Percentiles rank a stretch among this genome's conserved stretches.
Evolutionary conservation across 2,329 filamentous ascomycete genomes (phyloP).

Genomic region (Xylaria sp.): DNA sequence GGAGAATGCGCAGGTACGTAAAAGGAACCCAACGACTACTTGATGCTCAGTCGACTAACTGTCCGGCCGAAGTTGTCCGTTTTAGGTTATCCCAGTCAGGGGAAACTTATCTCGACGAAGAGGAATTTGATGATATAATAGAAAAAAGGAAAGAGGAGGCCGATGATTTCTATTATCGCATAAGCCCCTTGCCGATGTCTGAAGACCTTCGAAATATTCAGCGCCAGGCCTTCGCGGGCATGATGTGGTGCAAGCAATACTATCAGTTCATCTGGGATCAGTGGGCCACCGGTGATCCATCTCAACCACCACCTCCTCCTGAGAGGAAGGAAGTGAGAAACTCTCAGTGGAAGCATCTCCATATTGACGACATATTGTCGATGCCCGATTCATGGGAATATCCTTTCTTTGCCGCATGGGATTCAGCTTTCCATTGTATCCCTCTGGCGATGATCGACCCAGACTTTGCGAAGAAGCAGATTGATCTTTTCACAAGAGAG

Average conservation of each 20-base stretch:
- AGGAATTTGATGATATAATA: slow-evolving; percentile 89
- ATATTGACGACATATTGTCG: slow-evolving; percentile 93
- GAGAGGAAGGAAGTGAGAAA: slow-evolving; percentile 85
- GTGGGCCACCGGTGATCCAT: slow-evolving; percentile 94
- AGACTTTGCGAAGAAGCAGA: slow-evolving; percentile 97
- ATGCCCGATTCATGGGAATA: slow-evolving; percentile 99
- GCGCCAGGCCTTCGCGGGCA: slow-evolving; percentile 90
- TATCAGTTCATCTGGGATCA: slow-evolving; percentile 98
- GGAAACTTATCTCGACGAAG: slow-evolving; percentile 87
- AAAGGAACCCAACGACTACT: slow-evolving; percentile 50
- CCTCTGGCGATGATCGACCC: slow-evolving; percentile 97
- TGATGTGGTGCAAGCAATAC: slow-evolving; percentile 99
- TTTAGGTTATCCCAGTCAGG: slow-evolving; percentile 84
- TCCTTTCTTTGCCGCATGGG: slow-evolving; percentile 97
- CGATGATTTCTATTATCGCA: slow-evolving; percentile 93
- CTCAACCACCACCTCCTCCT: slow-evolving; percentile 85
- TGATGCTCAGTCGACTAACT: slow-evolving; percentile 25
- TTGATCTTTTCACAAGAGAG: slow-evolving; percentile 93
- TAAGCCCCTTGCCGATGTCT: slow-evolving; percentile 92
- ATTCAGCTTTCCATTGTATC: slow-evolving; percentile 96
- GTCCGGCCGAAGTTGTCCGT: slow-evolving; percentile 74
- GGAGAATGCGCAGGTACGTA: slow-evolving; percentile 88
- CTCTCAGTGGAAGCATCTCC: slow-evolving; percentile 90
- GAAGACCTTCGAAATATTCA: slow-evolving; percentile 96
- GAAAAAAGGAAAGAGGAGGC: slow-evolving; percentile 88